These are phyloP conservation scores for Phytopythium chamaehyphon DNA, from an alignment of 352 stramenopile species.

Conservation along the genomic window DNA sequence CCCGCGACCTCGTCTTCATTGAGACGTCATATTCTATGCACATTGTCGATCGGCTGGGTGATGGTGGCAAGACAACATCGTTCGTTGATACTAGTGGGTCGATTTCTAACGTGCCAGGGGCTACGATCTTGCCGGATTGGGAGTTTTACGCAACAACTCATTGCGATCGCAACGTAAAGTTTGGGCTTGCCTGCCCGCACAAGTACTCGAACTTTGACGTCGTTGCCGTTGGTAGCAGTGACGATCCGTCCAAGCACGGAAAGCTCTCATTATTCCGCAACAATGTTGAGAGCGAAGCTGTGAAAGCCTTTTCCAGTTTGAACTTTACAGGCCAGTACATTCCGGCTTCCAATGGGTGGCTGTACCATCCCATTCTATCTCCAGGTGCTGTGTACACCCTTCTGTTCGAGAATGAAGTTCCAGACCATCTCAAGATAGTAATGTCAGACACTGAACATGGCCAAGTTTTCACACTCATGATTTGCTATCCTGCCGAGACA, in stretches of 20 bases:
- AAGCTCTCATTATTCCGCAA: conserved; percentile 19
- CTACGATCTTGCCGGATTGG: conserved; percentile 28
- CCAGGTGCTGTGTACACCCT: conserved; percentile 24
- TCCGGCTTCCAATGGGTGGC: conserved; percentile 23
- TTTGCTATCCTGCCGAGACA: conserved; percentile 22
- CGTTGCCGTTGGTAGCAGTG: conserved; percentile 15
- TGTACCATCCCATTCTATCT: conserved; percentile 38
- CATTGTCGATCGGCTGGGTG: conserved; percentile 19
- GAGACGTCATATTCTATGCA: conserved; percentile 18
- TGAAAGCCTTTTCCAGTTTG: conserved; percentile 5
- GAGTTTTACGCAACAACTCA: conserved; percentile 21
- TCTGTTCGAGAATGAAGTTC: conserved; percentile 21
- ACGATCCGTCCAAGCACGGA: conserved; percentile 17
- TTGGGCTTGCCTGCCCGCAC: conserved; percentile 29
- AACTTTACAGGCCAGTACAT: conserved; percentile 30
- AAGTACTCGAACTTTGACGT: conserved; percentile 40
- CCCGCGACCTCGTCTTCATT: conserved; percentile 17
- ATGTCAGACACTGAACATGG: conserved; percentile 18
- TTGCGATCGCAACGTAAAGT: conserved; percentile 11
- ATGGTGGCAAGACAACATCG: conserved; percentile 30
- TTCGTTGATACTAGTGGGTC: conserved; percentile 20
- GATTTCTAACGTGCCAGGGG: conserved; percentile 14
- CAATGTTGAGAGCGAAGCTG: conserved; percentile 10
- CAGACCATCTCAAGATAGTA: conserved; percentile 13
- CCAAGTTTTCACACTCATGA: conserved; percentile 15